Evolutionary conservation across 2,329 filamentous ascomycete genomes (phyloP), one percentile per base, ranked within the genome.

Genomic region (Penicillium janthinellum): DNA sequence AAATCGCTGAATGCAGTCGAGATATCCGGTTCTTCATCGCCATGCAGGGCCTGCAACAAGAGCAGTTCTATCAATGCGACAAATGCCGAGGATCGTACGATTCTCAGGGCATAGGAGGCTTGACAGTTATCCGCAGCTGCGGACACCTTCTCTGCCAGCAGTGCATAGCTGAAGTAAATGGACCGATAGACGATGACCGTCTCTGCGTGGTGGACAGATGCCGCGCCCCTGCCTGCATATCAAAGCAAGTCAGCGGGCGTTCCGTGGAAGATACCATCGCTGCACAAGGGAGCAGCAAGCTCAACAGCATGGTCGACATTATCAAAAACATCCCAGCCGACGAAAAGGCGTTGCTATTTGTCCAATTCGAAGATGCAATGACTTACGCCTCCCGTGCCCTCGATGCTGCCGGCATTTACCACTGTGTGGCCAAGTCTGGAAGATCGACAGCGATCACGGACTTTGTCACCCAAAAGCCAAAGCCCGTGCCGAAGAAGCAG

Each of bases 281-380:
- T 53, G 31, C 2, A 31, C 41, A 68, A 34, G 74, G 78, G 22
- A 82, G 83, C 15, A 77, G 75, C 38, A 87, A 86, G 64, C 60
- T 85, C 1, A 74, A 79, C 34, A 72, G 74, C 5, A 71, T 84
- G 34, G 67, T 84, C 5, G 60, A 75, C 0, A 69, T 86, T 3
- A 73, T 87, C 25, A 60, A 74, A 7, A 53, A 56, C 10, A 73
- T 83, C 35, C 73, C 72, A 0, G 41, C 68, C 0, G 67, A 75
- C 0, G 83, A 88, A n/a, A 79, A 82, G 60, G 80, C 81, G 0
- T 71, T 88, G 7, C 63, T 88, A 1, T 87, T 88, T 67, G 78
- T 85, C 1, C 85, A 87, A 58, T 83, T 79, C 47, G 66, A 71
- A 0, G 75, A 81, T 12, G 71, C 85, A 35, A 75, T 83, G 53